Percentiles rank a stretch among this genome's conserved stretches.
Conservation (phyloP, 2,329 filamentous ascomycete species). For the Cryphonectria parasitica region DNA sequence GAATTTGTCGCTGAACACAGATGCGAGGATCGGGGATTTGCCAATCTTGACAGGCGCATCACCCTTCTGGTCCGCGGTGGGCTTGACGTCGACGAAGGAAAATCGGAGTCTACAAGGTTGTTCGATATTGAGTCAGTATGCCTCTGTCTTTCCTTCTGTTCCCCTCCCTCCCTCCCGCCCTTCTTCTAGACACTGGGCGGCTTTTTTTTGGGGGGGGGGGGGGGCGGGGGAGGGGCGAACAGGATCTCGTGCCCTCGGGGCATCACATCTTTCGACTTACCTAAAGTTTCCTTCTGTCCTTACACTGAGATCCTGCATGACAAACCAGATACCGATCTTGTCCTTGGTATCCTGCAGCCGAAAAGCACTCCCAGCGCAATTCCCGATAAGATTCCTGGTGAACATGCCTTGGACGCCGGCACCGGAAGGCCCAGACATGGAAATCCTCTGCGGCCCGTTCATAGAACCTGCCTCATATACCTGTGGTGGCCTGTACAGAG, state of each 20-base stretch:
- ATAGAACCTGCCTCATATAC: constrained; percentile 39
- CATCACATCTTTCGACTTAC: constrained; percentile 50
- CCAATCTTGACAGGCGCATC: constrained; percentile 66
- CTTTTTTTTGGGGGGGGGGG: too few relatives aligned
- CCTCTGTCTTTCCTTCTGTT: too few relatives aligned
- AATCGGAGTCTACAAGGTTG: constrained; percentile 57
- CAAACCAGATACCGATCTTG: constrained; percentile 93
- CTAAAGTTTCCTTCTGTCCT: constrained; percentile 89
- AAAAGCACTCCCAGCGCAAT: constrained; percentile 85
- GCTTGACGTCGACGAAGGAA: constrained; percentile 80
- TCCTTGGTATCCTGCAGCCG: constrained; percentile 77
- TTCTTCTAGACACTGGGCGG: not conserved
- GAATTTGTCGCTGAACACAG: constrained; percentile 85
- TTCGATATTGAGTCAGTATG: constrained; percentile 6
- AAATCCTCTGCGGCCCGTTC: constrained; percentile 38
- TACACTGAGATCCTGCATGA: constrained; percentile 92
- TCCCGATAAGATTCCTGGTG: constrained; percentile 92
- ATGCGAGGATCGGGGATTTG: constrained; percentile 80
- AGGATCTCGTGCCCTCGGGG: not conserved
- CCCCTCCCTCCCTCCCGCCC: not conserved
- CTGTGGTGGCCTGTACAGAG: constrained; percentile 38
- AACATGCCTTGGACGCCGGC: constrained; percentile 72
- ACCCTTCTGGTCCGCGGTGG: constrained; percentile 23
- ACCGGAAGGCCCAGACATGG: constrained; percentile 53
- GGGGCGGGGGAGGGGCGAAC: too few relatives aligned